phyloP scores from a whole-genome alignment of 2,329 filamentous ascomycete species.

The Rhinocladiella similis region DNA sequence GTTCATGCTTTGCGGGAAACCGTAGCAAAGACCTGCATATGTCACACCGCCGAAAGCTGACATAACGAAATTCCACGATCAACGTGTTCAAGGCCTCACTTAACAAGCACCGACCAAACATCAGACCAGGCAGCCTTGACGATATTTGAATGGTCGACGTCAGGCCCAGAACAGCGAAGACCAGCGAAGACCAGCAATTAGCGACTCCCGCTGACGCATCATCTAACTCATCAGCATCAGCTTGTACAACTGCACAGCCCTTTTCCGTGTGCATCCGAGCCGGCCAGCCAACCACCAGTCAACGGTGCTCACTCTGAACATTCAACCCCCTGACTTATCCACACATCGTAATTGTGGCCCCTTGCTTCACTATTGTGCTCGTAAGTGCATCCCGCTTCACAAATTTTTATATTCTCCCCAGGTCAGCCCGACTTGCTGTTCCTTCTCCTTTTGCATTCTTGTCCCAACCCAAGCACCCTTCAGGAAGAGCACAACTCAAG shows the following conservation, averaged over 20 bases:
- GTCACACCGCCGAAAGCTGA: neutral
- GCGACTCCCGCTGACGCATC: constrained; percentile 18
- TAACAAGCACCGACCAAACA: too few species aligned
- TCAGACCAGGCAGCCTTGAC: too few species aligned
- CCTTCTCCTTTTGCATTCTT: constrained; percentile 2
- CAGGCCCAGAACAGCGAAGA: constrained; percentile 3
- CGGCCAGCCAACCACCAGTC: constrained; percentile 14
- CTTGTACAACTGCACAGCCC: constrained; percentile 2
- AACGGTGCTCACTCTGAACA: neutral
- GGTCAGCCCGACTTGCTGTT: constrained; percentile 5
- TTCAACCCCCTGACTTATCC: neutral
- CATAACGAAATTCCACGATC: neutral
- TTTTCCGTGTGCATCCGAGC: constrained; percentile 23
- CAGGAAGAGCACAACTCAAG: neutral
- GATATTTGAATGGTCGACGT: neutral
- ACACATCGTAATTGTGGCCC: constrained; percentile 9
- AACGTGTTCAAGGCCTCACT: neutral
- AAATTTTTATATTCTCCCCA: constrained; percentile 10
- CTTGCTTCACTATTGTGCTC: neutral
- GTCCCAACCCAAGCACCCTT: neutral
- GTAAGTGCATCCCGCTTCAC: neutral
- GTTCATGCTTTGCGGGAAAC: neutral
- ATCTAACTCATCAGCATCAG: constrained; percentile 17
- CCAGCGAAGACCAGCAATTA: neutral
- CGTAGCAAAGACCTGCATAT: neutral